Base-by-base conservation (phyloP, 148 eudicot species). In the Amaranthus palmeri region DNA sequence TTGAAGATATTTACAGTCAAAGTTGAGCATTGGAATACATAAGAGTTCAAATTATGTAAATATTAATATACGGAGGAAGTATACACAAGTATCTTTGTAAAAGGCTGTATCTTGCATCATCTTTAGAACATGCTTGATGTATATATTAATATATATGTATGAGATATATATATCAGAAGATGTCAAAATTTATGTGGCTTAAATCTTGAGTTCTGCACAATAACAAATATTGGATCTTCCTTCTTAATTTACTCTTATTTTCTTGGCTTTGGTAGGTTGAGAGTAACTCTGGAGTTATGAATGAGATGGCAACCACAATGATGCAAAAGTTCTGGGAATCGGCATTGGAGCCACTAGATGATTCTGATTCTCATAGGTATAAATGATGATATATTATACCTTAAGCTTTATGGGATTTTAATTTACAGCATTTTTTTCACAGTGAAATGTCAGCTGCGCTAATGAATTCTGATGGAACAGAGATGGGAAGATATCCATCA, bases 301-400 rank as follows among this genome's bases (percentile, higher is more conserved):
- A 85, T 82, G 97, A 88, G 71, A 84, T 86, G 80, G 87, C 98
- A 76, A 91, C 81, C 75, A 81, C 92, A 54, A 82, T 89, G 86
- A 91, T 93, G 98, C 98, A 93, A 79, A 93, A 88, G 78, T 93
- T 93, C 74, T 93, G 98, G 98, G 98, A 93, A 81, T 93, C 98
- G 71, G 98, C 98, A 63, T 76, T 89, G 64, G 97, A 91, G 71
- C 85, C 96, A 43, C 81, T 84, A 67, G 98, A 93, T 81, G 97
- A 93, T 74, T 91, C 81, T 66, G 98, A 93, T 68, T 79, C 90
- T 73, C 93, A 85, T 5, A 92, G 97, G 97, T 90, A 71, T 64
- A 46, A 45, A 6, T 71, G 68, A 67, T 76, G 62, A 54, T 60
- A 54, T 59, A 64, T 72, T 42, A 63, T 69, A 47, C 61, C 52